Evolutionary conservation across 441 rosid species (phyloP), one percentile per base, ranked within the genome.

Genomic region (Syzygium syzygioides): DNA sequence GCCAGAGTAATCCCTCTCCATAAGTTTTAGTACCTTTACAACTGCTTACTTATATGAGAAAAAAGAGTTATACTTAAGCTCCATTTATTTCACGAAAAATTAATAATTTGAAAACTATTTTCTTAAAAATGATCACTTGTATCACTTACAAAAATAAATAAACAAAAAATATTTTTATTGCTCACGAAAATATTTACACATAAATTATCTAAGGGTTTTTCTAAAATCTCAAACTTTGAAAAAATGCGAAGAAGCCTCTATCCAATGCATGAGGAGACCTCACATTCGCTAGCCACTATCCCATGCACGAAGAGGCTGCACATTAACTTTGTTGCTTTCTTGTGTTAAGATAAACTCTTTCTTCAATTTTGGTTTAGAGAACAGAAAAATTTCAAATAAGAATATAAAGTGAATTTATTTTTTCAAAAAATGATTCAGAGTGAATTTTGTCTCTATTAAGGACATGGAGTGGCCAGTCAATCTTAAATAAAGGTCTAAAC

Each of bases 51-150:
- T 5, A 13, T 28, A 59, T 28, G 26, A 59, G 30, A 59, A 59
- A 59, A 59, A 59, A 59, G 1, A 59, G 26, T 26, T 59, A 2
- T 0, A 26, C 0, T 59, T 59, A 0, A 15, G 5, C 2, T 59
- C 28, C 64, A 59, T 26, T 12, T 26, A 59, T 59, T 26, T 59
- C 8, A 26, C 0, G 0, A 59, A 59, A 26, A 59, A 59, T 26
- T 1, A 26, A 59, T 59, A 0, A 25, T 25, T 25, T 10, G 13
- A 57, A 57, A 57, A 23, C 1, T 57, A 57, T 10, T 57, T 57
- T 25, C 0, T 57, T 4, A 57, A 59, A 59, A 59, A 26, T 0
- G 5, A 26, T 59, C 13, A 0, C 13, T 3, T 26, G 1, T 2
- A 59, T 59, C 4, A 0, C 13, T 59, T 59, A 26, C 4, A 59